These are phyloP conservation scores for Diospyros kaki DNA, from an alignment of 148 eudicot species.

Conservation along the genomic window DNA sequence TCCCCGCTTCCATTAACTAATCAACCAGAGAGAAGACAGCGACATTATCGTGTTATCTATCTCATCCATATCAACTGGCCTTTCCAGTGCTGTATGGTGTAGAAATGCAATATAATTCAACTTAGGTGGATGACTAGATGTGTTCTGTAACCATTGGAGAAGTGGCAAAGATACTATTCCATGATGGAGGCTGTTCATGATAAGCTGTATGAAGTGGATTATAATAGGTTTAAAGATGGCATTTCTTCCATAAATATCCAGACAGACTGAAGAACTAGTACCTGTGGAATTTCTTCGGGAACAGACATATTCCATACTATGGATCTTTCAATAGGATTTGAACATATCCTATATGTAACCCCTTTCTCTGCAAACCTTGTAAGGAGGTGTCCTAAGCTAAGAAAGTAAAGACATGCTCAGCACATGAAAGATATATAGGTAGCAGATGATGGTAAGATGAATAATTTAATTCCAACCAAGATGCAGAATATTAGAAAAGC, in stretches of 20 bases:
- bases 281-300: constrained; percentile 72
- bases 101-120: background rate
- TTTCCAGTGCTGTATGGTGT: background rate
- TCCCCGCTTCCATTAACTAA: background rate
- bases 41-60: background rate
- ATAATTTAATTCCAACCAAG: background rate
- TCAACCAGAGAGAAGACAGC: background rate
- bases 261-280: constrained; percentile 21
- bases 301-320: constrained; percentile 68
- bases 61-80: background rate
- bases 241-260: background rate
- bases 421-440: background rate
- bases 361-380: constrained; percentile 74
- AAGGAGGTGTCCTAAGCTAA: constrained; percentile 62
- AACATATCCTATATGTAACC: constrained; percentile 40
- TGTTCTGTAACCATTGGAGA: background rate
- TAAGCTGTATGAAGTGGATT: background rate
- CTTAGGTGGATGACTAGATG: background rate
- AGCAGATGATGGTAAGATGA: background rate
- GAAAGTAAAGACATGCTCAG: constrained; percentile 15
- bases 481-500: constrained; percentile 6
- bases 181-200: background rate
- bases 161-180: background rate
- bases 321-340: constrained; percentile 73
- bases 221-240: background rate